Percentiles rank a stretch among this genome's conserved stretches.
These are phyloP conservation scores for Cercospora citrullina DNA, from an alignment of 2,329 filamentous ascomycete genomes.

Conservation along the genomic window DNA sequence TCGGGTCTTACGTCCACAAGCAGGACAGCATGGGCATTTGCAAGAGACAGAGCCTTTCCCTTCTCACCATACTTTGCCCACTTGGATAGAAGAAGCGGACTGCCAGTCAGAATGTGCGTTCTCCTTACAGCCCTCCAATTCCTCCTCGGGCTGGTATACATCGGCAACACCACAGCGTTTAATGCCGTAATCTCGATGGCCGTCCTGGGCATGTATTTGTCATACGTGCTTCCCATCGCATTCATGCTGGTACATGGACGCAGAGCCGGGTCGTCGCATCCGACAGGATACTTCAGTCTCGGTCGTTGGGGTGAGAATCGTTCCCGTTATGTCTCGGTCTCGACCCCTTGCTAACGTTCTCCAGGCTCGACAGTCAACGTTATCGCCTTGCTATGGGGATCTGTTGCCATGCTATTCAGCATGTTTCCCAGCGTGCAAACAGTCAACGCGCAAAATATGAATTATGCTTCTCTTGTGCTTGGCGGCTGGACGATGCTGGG, in stretches of 20 bases:
- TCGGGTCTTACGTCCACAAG: constrained; percentile 42
- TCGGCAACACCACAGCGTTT: constrained; percentile 25
- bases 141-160: constrained; percentile 20
- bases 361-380: constrained; percentile 40
- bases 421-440: constrained; percentile 48
- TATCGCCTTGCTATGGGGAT: constrained; percentile 47
- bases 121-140: constrained; percentile 20
- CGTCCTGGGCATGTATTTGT: constrained; percentile 21
- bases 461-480: constrained; percentile 44
- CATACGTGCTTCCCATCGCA: constrained; percentile 19
- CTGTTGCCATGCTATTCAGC: constrained; percentile 49
- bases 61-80: constrained; percentile 36
- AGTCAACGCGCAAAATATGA: constrained; percentile 46
- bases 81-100: constrained; percentile 1
- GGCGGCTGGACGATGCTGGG: constrained; percentile 45
- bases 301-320: constrained; percentile 37
- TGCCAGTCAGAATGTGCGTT: constrained; percentile 19
- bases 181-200: constrained; percentile 22
- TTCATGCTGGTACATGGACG: constrained; percentile 34
- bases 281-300: constrained; percentile 36
- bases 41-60: constrained; percentile 40
- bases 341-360: constrained; percentile 12
- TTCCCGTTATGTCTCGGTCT: neutral
- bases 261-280: neutral
- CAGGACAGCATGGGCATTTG: constrained; percentile 40